These are phyloP conservation scores for Suhomyces maxii DNA, from an alignment of 1,139 yeast species.

Conservation along the genomic window DNA sequence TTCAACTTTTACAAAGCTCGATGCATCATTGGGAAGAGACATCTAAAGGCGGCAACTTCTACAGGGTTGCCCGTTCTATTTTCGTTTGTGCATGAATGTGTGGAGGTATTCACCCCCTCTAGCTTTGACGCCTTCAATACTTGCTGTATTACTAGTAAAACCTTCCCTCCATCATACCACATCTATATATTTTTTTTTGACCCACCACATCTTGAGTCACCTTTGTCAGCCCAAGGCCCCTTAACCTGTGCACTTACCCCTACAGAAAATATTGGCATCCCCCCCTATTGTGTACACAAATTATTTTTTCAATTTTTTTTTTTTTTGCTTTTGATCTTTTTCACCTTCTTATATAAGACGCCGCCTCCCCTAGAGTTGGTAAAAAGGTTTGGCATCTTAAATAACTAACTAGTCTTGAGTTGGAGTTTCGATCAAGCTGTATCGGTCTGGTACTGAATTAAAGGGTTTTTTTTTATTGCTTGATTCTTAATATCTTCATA, in stretches of 20 bases:
- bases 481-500: background rate
- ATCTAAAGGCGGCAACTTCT: too few species aligned
- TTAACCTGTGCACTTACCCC: conserved; percentile 4
- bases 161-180: background rate
- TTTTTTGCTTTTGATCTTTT: conserved; percentile 1
- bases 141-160: too few species aligned
- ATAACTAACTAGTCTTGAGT: background rate
- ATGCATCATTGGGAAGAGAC: too few species aligned
- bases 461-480: background rate
- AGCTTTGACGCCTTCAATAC: too few species aligned
- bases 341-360: conserved; percentile 1
- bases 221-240: background rate
- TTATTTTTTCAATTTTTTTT: conserved; percentile 1
- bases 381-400: background rate
- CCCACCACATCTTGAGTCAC: background rate
- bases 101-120: too few species aligned
- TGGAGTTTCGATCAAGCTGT: background rate
- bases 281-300: conserved; percentile 5
- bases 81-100: too few species aligned
- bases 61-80: too few species aligned
- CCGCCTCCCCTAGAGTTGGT: conserved; percentile 5
- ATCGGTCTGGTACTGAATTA: background rate
- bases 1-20: background rate
- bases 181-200: background rate
- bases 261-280: conserved; percentile 5